Conservation (phyloP, 176 grass and related monocot species). For the Oryza meyeriana region DNA sequence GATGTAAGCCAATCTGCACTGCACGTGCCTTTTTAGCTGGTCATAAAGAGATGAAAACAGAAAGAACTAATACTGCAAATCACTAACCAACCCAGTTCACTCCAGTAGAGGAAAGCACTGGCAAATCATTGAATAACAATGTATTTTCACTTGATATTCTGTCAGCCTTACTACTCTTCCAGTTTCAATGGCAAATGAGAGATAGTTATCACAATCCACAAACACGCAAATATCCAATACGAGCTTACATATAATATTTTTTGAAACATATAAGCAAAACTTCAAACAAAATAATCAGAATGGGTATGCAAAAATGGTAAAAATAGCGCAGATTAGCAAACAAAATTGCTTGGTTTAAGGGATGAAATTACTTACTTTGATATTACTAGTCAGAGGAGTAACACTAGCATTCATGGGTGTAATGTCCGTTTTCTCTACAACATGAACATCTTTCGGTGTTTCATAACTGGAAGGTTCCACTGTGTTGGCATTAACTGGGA, state of each 20-base stretch:
- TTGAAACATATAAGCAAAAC: slow-evolving; percentile 5
- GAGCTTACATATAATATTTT: neutral
- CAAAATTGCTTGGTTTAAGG: neutral
- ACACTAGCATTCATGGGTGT: slow-evolving; percentile 39
- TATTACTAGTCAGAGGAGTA: slow-evolving; percentile 27
- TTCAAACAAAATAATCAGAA: slow-evolving; percentile 4
- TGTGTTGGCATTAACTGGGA: slow-evolving; percentile 47
- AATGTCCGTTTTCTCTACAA: slow-evolving; percentile 60
- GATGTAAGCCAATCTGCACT: neutral
- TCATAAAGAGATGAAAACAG: neutral
- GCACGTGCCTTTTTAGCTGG: neutral
- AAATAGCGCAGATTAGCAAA: neutral
- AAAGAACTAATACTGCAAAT: neutral
- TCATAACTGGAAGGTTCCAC: slow-evolving; percentile 51
- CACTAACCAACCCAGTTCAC: neutral
- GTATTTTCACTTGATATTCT: neutral
- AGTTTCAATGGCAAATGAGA: slow-evolving; percentile 18
- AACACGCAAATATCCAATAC: slow-evolving; percentile 5
- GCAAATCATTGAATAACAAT: neutral
- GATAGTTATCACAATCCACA: neutral
- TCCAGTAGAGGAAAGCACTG: neutral
- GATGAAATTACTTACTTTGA: slow-evolving; percentile 50
- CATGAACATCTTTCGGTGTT: slow-evolving; percentile 59
- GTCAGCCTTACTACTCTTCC: neutral
- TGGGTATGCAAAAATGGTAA: neutral